Evolutionary conservation across 768 basidiomycete genomes (phyloP).

Genomic region (Auricularia sp.): DNA sequence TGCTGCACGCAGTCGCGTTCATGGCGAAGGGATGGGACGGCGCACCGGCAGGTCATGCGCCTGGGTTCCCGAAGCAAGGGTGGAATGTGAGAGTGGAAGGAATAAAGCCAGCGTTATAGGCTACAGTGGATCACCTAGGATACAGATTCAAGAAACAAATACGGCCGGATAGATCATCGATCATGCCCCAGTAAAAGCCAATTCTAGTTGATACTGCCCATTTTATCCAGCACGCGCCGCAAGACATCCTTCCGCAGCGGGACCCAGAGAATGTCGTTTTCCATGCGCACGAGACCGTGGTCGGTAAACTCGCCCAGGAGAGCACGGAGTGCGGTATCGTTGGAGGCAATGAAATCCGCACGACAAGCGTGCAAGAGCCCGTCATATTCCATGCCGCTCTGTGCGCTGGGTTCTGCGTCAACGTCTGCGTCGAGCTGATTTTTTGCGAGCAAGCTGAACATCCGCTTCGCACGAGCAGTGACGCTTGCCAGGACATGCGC

Average conservation of each 20-base stretch:
- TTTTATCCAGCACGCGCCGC: background rate
- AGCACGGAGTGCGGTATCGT: slow-evolving; percentile 72
- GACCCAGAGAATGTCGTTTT: background rate
- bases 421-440: slow-evolving; percentile 55
- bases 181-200: no score
- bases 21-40: slow-evolving; percentile 54
- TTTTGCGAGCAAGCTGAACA: slow-evolving; percentile 63
- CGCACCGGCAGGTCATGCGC: slow-evolving; percentile 14
- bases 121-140: background rate
- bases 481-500: slow-evolving; percentile 79
- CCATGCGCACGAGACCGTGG: slow-evolving; percentile 54
- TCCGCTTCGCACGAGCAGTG: slow-evolving; percentile 73
- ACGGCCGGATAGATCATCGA: no score
- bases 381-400: slow-evolving; percentile 52
- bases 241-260: background rate
- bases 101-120: slow-evolving; percentile 25
- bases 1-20: slow-evolving; percentile 45
- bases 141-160: no score
- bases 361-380: slow-evolving; percentile 63
- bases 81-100: slow-evolving; percentile 31
- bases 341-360: slow-evolving; percentile 81
- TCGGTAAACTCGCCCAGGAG: slow-evolving; percentile 86
- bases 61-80: slow-evolving; percentile 31
- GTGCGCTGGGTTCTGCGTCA: slow-evolving; percentile 22
- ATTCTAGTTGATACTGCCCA: background rate